A percentile compares a stretch with the other conserved stretches of the same genome.
Evolutionary conservation across 2,329 filamentous ascomycete genomes (phyloP).

Genomic region (Sclerotinia subarctica): DNA sequence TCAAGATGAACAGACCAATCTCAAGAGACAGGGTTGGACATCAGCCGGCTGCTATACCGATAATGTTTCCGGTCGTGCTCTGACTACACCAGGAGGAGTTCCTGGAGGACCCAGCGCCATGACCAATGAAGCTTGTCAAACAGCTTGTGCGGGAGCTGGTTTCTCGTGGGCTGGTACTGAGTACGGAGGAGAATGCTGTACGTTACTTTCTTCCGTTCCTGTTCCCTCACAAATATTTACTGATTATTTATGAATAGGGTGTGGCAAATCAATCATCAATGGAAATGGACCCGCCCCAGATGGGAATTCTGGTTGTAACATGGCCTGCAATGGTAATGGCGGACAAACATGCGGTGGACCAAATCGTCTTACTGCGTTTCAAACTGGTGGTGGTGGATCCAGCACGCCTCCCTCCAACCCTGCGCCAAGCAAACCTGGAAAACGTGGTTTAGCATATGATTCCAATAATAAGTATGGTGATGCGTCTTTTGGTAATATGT

Average conservation of each 20-base stretch:
- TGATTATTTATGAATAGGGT: slow-evolving; percentile 18
- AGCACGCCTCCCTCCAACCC: slow-evolving; percentile 7
- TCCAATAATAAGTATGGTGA: slow-evolving; percentile 40
- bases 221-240: background rate
- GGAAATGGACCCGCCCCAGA: slow-evolving; percentile 26
- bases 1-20: slow-evolving; percentile 3
- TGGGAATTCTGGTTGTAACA: slow-evolving; percentile 30
- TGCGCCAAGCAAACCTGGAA: slow-evolving; percentile 35
- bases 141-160: slow-evolving; percentile 18
- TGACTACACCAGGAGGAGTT: background rate
- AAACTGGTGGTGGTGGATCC: background rate
- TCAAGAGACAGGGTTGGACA: slow-evolving; percentile 15
- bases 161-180: slow-evolving; percentile 26
- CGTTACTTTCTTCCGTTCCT: background rate
- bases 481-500: slow-evolving; percentile 39
- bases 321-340: slow-evolving; percentile 33
- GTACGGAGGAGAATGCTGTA: slow-evolving; percentile 29
- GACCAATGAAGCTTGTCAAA: slow-evolving; percentile 26
- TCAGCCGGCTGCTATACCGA: slow-evolving; percentile 21
- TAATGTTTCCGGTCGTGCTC: slow-evolving; percentile 20
- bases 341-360: slow-evolving; percentile 32
- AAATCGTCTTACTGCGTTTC: slow-evolving; percentile 22
- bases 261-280: slow-evolving; percentile 27
- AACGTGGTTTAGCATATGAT: slow-evolving; percentile 69
- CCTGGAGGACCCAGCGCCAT: slow-evolving; percentile 21